Percentiles rank a stretch among this genome's conserved stretches.
phyloP scores from a whole-genome alignment of 139 green algal genomes.

The Chlorella sp. region DNA sequence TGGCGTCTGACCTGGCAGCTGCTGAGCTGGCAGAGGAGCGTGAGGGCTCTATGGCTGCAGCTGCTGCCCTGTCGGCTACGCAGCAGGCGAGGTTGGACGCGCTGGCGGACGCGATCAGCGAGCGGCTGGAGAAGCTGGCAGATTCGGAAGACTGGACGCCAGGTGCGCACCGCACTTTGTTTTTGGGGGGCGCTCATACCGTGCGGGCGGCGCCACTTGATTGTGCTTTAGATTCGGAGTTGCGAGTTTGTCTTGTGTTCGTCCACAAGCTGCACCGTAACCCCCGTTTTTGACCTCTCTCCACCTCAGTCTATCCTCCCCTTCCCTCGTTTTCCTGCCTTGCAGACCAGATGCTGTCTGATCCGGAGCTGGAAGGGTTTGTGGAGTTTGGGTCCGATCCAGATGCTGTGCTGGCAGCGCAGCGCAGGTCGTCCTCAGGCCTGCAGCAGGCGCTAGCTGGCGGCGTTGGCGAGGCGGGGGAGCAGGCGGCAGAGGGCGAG shows the following conservation, averaged over 20 bases:
- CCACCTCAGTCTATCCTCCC: background rate
- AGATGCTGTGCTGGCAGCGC: slow-evolving; percentile 9
- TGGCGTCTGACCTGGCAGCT: background rate
- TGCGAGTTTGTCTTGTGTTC: too few species aligned
- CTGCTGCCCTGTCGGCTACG: background rate
- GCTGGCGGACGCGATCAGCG: slow-evolving; percentile 30
- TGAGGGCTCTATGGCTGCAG: background rate
- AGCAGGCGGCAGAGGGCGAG: background rate
- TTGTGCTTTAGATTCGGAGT: too few species aligned
- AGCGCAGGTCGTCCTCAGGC: background rate
- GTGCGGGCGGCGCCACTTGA: too few species aligned
- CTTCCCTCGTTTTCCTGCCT: background rate
- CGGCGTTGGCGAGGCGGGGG: background rate
- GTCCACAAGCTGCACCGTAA: background rate
- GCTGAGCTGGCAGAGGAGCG: slow-evolving; percentile 5
- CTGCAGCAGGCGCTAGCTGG: slow-evolving; percentile 3
- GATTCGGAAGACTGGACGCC: slow-evolving; percentile 22
- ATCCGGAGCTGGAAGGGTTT: slow-evolving; percentile 9
- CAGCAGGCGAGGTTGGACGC: slow-evolving; percentile 42
- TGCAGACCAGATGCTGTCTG: slow-evolving; percentile 31
- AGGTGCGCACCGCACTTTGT: background rate
- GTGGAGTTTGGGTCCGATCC: slow-evolving; percentile 10
- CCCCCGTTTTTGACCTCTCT: background rate
- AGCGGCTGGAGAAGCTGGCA: slow-evolving; percentile 12
- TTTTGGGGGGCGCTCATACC: too few species aligned